Evolutionary conservation across 73 alveolate species (phyloP).

Genomic region (Uronychia setigera): DNA sequence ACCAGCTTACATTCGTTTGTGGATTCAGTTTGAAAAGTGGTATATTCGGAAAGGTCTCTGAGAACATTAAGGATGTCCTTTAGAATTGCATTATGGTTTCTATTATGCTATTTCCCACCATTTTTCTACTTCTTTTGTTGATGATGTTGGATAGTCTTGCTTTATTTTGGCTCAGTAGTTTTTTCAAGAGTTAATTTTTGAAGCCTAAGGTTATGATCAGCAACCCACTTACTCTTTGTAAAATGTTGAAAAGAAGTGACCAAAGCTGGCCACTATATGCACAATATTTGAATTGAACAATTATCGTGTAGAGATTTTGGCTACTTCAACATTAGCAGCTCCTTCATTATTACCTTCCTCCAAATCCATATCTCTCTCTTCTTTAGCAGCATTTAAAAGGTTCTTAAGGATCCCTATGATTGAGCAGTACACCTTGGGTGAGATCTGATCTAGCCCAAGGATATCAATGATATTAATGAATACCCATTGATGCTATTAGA

Average conservation of each 20-base stretch:
- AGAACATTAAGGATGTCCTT: neutral
- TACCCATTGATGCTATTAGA: neutral
- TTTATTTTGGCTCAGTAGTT: too few relatives aligned
- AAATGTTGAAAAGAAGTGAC: neutral
- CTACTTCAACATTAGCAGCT: too few relatives aligned
- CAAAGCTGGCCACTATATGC: neutral
- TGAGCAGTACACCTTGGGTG: conserved; percentile 20
- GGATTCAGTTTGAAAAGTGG: neutral
- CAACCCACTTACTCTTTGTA: neutral
- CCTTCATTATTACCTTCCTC: too few relatives aligned
- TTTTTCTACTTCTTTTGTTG: too few relatives aligned
- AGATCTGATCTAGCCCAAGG: conserved; percentile 1
- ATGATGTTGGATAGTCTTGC: too few relatives aligned
- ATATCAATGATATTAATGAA: neutral
- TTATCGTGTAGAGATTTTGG: neutral
- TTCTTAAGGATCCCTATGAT: conserved; percentile 10
- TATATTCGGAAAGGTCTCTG: neutral
- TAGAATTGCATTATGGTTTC: neutral
- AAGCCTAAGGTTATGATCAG: neutral
- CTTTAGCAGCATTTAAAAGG: neutral
- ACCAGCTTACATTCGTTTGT: neutral
- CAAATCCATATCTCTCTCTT: too few relatives aligned
- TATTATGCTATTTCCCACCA: neutral
- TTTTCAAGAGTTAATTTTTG: neutral
- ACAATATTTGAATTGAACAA: neutral